phyloP scores from a whole-genome alignment of 179 eudicot genomes.

The Actinidia arguta region DNA sequence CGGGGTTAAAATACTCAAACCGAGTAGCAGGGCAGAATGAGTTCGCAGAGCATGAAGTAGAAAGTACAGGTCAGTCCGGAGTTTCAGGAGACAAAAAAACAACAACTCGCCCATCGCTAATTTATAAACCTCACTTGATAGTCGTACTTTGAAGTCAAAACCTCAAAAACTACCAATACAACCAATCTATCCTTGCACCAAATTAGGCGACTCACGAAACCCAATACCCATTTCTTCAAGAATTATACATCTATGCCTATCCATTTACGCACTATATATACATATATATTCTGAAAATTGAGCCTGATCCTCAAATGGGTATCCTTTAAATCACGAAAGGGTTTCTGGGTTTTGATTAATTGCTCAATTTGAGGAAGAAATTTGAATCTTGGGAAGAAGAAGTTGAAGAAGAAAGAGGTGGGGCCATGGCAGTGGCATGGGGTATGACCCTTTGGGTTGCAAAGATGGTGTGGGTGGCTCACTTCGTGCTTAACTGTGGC shows the following conservation, averaged over 20 bases:
- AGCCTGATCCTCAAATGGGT: conserved; percentile 8
- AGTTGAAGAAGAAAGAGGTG: neutral
- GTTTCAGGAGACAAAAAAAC: too few relatives aligned
- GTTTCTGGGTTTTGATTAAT: conserved; percentile 1
- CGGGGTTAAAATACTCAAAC: too few relatives aligned
- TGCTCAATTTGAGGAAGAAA: conserved; percentile 8
- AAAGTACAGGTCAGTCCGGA: too few relatives aligned
- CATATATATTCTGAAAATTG: neutral
- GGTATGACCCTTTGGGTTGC: conserved; percentile 63
- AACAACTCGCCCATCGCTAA: too few relatives aligned
- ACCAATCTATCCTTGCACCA: too few relatives aligned
- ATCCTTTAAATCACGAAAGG: neutral
- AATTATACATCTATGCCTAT: neutral
- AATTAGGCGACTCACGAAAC: neutral
- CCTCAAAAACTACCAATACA: too few relatives aligned
- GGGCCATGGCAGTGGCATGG: conserved; percentile 78
- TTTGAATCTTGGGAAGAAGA: conserved; percentile 15
- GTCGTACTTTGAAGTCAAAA: too few relatives aligned
- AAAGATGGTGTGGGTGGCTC: conserved; percentile 74
- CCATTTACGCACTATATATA: neutral
- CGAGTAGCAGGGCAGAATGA: too few relatives aligned
- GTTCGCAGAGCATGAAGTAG: too few relatives aligned
- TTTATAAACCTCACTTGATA: too few relatives aligned
- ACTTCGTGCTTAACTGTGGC: conserved; percentile 75
- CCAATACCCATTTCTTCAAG: neutral